Conservation (phyloP, 2,329 filamentous ascomycete species). For the Sphaceloma murrayae region DNA sequence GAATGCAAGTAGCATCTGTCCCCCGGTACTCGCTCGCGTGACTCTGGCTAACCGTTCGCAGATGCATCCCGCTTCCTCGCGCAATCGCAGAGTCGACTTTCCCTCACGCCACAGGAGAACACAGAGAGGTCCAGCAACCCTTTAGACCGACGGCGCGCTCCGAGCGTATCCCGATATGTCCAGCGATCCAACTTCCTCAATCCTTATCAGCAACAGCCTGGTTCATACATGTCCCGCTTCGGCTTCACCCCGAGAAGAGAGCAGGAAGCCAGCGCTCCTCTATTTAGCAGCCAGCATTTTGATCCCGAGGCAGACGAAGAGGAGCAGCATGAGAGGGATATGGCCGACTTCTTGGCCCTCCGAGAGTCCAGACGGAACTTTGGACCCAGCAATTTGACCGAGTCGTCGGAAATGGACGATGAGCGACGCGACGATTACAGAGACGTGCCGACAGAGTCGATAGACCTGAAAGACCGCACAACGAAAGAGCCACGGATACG, state of each 20-base stretch:
- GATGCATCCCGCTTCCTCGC: constrained; percentile 95
- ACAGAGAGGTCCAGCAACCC: constrained; percentile 38
- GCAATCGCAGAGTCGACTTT: constrained; percentile 87
- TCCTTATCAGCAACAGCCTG: constrained; percentile 59
- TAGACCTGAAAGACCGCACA: constrained; percentile 4
- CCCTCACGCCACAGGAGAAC: constrained; percentile 47
- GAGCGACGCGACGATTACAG: constrained; percentile 40
- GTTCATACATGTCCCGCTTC: constrained; percentile 64
- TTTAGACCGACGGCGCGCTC: constrained; percentile 40
- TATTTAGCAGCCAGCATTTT: constrained; percentile 89
- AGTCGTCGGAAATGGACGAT: constrained; percentile 75
- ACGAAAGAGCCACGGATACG: constrained; percentile 16
- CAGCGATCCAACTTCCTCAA: constrained; percentile 49
- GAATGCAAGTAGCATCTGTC: constrained; percentile 58
- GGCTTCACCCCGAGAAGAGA: constrained; percentile 68
- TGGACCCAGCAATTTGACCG: constrained; percentile 69
- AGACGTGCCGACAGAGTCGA: constrained; percentile 22
- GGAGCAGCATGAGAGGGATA: constrained; percentile 78
- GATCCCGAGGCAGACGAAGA: constrained; percentile 91
- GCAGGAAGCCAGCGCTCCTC: constrained; percentile 60
- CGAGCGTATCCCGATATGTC: constrained; percentile 39
- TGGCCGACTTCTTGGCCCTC: constrained; percentile 86
- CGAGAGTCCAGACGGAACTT: constrained; percentile 85
- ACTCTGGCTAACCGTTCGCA: constrained; percentile 35
- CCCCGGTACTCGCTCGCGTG: constrained; percentile 31